Evolutionary conservation across 2,329 filamentous ascomycete species (phyloP), one percentile per base, ranked within the genome.

Genomic region (Pseudogymnoascus sp.): DNA sequence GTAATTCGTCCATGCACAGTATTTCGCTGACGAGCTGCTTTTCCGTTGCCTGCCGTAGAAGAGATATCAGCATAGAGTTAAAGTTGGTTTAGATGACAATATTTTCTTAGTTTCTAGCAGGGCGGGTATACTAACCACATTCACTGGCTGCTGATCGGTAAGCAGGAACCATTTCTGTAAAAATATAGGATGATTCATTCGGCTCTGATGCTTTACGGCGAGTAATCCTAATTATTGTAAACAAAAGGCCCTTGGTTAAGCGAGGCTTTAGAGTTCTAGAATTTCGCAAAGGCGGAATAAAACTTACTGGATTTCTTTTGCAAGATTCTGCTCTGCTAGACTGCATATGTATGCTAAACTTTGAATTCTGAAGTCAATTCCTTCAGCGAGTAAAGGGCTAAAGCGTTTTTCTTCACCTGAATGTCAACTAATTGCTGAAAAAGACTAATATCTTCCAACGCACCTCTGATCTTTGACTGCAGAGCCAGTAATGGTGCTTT

Each of bases 151-250:
- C 65, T 16, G 46, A 26, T 41, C 66, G 64, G 59, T 66, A 67
- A 60, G 65, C 61, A 22, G 66, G 65, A 60, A 65, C 16, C 66
- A 67, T 67, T 40, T 66, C 64, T 10, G 64, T 46, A 35, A 68
- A 60, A 19, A 67, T 59, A 41, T 68, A 68, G 59, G 66, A 68
- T 37, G 64, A 65, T 26, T 62, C 40, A 50, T 68, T 66, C 31
- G 64, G 63, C 41, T 68, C 65, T 22, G 66, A 68, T 65, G 65
- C 62, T 38, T 67, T 59, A 4, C 63, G 43, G 31, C 60, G 64
- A 43, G 65, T 64, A 19, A 61, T 11, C 60, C 66, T 67, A 35
- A 28, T 22, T 33, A 14, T 12, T 61, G 37, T 68, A 60, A 65
- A 62, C 24, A 65, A 38, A 62, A 7, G 53, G 37, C 41, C 37